Base-by-base conservation (phyloP, 345 rosid species). In the Eucalyptus dawsonii region DNA sequence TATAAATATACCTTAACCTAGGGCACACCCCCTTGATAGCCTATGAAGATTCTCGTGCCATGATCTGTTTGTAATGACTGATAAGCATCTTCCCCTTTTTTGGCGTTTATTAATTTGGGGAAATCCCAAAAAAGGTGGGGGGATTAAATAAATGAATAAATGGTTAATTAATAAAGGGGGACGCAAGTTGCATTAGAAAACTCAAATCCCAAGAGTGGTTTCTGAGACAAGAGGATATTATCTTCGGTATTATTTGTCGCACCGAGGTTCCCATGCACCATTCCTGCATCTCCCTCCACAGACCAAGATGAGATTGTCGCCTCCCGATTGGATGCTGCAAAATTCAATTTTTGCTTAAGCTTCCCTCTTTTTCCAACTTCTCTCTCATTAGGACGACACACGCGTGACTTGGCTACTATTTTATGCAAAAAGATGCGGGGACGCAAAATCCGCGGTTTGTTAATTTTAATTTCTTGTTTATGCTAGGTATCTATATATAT, bases 171-270 rank as follows among this genome's bases (percentile, higher is more conserved):
- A 29, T 14, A 80, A 29, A 24, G 88, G 81, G 90, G 65, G 69
- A 58, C 87, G 45, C 90, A 90, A 88, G 87, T 89, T 83, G 91
- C 88, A 87, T 58, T 42, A 65, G 50, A 54, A 47, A 31, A 86
- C 81, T 80, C 92, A 87, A 89, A 89, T 90, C 90, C 91, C 91
- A 56, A 91, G 47, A 22, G 76, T 27, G 90, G 88, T 88, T 89
- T 89, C 87, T 80, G 37, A 90, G 86, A 88, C 90, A 88, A 80
- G 67, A 53, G 67, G 87, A 88, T 87, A 87, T 19, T 47, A 29
- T 37, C 85, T 89, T 87, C 62, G 86, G 83, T 76, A 37, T 76
- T 40, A 37, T 21, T 40, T 76, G 47, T 76, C 29, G 85, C 85
- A 21, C 85, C 85, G 24, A 40, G 86, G 45, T 50, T 80, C 88